Base-by-base conservation (phyloP, 768 basidiomycete species). In the Agaricus sinodeliciosus region DNA sequence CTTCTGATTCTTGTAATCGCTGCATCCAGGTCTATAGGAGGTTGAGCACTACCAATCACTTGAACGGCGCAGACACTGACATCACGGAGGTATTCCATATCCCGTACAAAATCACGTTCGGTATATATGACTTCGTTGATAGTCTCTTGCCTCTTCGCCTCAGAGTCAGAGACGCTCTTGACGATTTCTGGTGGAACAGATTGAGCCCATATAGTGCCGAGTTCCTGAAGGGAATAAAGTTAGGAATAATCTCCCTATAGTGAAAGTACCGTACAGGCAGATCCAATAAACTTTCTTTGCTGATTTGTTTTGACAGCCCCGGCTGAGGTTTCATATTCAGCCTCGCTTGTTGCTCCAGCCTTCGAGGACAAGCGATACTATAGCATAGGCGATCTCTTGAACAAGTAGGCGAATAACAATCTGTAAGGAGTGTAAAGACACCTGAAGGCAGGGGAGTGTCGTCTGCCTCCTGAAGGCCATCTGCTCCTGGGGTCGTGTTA, bases 361-460 rank as follows among this genome's bases (percentile, higher is more conserved):
- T 71, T 46, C 96, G 71, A 1, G 96, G 96, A 65, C 96, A 99
- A 25, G 93, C 94, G 58, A 97, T 98, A 58, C 89, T 92, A 67
- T 99, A 98, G 70, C 96, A 99, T n/a, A 98, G 71, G 55, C 81
- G 84, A 64, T 97, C 94, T 48, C 90, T 76, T 31, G 90, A 89
- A 69, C 96, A 98, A 27, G 96, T 99, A 15, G 96, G 93, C 9
- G 94, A 96, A 71, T 98, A 98, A 67, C 96, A 99, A 65, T 96
- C 94, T 0, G 94, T 94, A 56, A 99, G 76, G 42, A 98, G 78
- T 1, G 94, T 98, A 67, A 98, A 98, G 13, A 98, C 94, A 19
- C 96, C 96, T 0, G 87, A 81, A 2, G 96, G 96, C 51, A 97
- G 69, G 19, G 82, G 79, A 12, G 79, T 69, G 59, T 88, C 85